phyloP scores from a whole-genome alignment of 192 early-diverging fungal species.

The Coemansia sp. region DNA sequence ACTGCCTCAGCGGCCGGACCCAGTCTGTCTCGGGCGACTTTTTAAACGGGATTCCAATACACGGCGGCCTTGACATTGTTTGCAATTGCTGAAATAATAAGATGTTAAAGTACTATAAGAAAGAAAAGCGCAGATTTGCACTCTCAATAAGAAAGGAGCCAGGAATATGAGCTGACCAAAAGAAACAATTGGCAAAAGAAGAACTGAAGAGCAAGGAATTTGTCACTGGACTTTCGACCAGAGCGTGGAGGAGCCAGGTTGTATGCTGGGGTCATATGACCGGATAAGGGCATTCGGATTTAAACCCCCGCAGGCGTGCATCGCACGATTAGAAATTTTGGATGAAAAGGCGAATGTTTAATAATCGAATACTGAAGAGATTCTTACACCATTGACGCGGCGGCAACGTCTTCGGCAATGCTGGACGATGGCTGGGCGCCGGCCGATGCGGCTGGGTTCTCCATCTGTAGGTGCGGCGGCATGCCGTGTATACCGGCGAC shows the following conservation, averaged over 20 bases:
- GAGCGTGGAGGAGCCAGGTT: neutral
- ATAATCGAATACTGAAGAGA: neutral
- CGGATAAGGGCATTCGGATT: conserved; percentile 19
- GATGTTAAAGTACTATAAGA: neutral
- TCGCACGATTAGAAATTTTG: neutral
- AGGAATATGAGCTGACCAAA: conserved; percentile 1
- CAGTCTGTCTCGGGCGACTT: conserved; percentile 92
- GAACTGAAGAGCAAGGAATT: conserved; percentile 6
- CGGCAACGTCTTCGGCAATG: conserved; percentile 43
- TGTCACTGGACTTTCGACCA: neutral
- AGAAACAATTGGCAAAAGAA: conserved; percentile 3
- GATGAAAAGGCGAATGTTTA: neutral
- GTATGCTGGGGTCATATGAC: conserved; percentile 18
- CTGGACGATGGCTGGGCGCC: conserved; percentile 17
- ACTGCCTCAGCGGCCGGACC: conserved; percentile 75
- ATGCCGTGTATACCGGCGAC: conserved; percentile 4
- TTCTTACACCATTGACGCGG: conserved; percentile 28
- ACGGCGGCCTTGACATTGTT: conserved; percentile 44
- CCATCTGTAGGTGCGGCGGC: conserved; percentile 23
- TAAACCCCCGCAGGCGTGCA: neutral
- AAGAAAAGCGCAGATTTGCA: neutral
- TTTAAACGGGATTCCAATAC: conserved; percentile 68
- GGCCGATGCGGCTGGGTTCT: conserved; percentile 13
- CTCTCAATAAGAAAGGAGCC: neutral
- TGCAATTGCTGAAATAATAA: neutral